Base-by-base conservation (phyloP, 768 basidiomycete genomes). In the Suillus discolor region DNA sequence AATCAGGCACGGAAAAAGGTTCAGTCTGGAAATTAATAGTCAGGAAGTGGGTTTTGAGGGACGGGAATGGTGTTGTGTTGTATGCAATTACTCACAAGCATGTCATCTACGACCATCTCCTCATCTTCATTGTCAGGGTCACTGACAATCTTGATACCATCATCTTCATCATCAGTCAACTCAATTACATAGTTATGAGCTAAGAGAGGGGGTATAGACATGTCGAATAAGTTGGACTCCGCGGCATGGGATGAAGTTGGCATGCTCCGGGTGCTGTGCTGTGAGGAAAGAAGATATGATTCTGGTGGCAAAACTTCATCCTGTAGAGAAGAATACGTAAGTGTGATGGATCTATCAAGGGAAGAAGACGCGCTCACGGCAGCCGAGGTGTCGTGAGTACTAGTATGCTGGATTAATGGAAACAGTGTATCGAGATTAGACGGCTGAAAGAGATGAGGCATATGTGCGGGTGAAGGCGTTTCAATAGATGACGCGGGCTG, bases 51-150 rank as follows among this genome's bases (percentile, higher is more conserved):
- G 2, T 15, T 31, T 65, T 45, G 25, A 62, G 62, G 60, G 59
- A 45, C 28, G 63, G 51, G 54, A 68, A 60, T 38, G 15, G 20
- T 4, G 25, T 1, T 4, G 28, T 51, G 25, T 15, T 16, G 25
- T n/a, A 36, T 38, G 1, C 25, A 55, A 67, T 62, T 42, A 74
- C 73, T 68, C 20, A 75, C 75, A 66, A 68, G 51, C 41, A 66
- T 34, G 5, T 65, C 57, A 1, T 55, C 25, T 25, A 67, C 45
- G 5, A 38, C 34, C 3, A 63, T 44, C 53, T 69, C 74, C 11
- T 73, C 72, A 31, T 73, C 66, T 34, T 71, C 71, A 70, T 76
- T 71, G 28, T 64, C 67, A 23, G 61, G 3, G 13, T 45, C 39
- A 63, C 71, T 74, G 15, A 13, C 11, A 49, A 3, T 25, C 20